Base-by-base conservation (phyloP, 2,329 filamentous ascomycete genomes). In the Aspergillus flavus region DNA sequence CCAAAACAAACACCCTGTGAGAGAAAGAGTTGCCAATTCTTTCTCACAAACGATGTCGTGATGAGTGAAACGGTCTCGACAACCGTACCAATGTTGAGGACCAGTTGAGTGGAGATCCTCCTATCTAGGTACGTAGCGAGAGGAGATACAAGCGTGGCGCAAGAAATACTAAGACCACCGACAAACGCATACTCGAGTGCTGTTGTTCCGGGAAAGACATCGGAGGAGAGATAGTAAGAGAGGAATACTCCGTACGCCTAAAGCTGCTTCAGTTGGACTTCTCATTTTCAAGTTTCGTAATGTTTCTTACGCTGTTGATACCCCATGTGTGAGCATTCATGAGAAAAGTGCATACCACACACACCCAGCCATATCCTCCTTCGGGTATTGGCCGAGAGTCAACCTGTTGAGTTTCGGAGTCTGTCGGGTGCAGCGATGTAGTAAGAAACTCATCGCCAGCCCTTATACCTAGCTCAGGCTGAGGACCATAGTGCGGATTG, bases 321-420 rank as follows among this genome's bases (percentile, higher is more conserved):
- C 56, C 56, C 56, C 56, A 58, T 12, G 56, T 48, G 32, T 58
- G 56, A 10, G 56, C 56, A 23, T 46, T 58, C 10, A 58, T 48
- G 4, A 58, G 56, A 2, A 58, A 48, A 2, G 30, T 48, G 28
- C 41, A 46, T 16, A 45, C 56, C 10, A 58, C 56, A 14, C 56
- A 58, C 10, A 58, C 41, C 56, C 56, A 58, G 12, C 56, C 56
- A 58, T 58, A 58, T 16, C 56, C 56, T 14, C 56, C 56, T 32
- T 58, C 56, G 2, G 10, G 36, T 6, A 9, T 3, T 2, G 36
- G 16, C 12, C 4, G 36, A 19, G 36, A 19, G 36, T 39, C 36
- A 39, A 7, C 36, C 6, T 19, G 36, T 7, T 1, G 14, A 9
- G 36, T 39, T 39, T 39, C 14, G 4, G 36, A 19, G 14, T 9